Base-by-base conservation (phyloP, 331 rosid species). In the Arachis monticola region DNA sequence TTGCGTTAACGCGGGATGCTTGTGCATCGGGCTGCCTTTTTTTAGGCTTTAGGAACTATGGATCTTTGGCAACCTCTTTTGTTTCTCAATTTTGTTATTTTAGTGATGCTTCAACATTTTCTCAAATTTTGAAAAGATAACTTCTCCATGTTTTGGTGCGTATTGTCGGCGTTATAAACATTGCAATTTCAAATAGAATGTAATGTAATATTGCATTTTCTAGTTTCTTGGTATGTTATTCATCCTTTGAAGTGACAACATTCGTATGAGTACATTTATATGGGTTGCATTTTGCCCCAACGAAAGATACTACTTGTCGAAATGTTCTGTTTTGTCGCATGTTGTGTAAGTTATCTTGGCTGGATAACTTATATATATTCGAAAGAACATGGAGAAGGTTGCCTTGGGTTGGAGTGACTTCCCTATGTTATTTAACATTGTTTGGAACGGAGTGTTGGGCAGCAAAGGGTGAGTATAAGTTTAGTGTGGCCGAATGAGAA, bases 141-240 rank as follows among this genome's bases (percentile, higher is more conserved):
- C 50, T 58, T 67, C 5, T 1, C 35, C 13, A 52, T 31, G 31
- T 1, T 8, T 52, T 61, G 57, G 6, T 53, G 30, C 38, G 8
- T 63, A 14, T 10, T 51, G 63, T 63, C 27, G 6, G 31, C 13
- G 38, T 44, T 60, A 64, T 57, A 42, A 22, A 22, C 27, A 4
- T 32, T 60, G 10, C 10, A 78, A 42, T 70, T 70, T 52, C 42
- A 67, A 75, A 53, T 42, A 5, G 30, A 65, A 46, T 77, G 41
- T 41, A 12, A 32, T 6, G 38, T 38, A 59, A 4, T 30, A n/a
- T 31, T 76, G 50, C 50, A 47, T 12, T 64, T 66, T 48, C 67
- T 52, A 22, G 27, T 11, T 13, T 56, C 12, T 22, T 22, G 27
- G 27, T 22, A 22, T 22, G 27, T 51, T 47, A 22, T 31, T 14